Conservation (phyloP, 1,139 yeast species). For the Candida sojae region DNA sequence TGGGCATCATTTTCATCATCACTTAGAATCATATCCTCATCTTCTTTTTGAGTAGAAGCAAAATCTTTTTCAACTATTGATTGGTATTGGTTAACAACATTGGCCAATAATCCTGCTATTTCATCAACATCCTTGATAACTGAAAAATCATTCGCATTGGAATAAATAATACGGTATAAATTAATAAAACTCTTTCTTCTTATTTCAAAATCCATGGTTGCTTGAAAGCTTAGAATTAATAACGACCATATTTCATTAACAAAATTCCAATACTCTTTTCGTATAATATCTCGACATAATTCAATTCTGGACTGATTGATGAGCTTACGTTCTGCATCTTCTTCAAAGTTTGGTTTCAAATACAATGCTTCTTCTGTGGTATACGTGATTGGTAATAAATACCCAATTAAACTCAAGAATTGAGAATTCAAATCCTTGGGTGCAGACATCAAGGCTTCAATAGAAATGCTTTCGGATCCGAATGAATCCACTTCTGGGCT, state of each 20-base stretch:
- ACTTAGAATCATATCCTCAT: constrained; percentile 11
- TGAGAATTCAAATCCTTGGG: constrained; percentile 66
- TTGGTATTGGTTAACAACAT: constrained; percentile 68
- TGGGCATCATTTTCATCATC: constrained; percentile 14
- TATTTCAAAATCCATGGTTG: constrained; percentile 70
- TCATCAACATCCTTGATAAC: constrained; percentile 24
- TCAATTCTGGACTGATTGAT: constrained; percentile 30
- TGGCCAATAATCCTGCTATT: constrained; percentile 57
- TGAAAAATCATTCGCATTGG: constrained; percentile 21
- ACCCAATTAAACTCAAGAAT: constrained; percentile 57
- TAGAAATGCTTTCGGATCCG: constrained; percentile 17
- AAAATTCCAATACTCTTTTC: constrained; percentile 41
- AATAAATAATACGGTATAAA: constrained; percentile 53
- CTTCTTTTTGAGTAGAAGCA: constrained; percentile 6
- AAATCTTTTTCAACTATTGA: constrained; percentile 23
- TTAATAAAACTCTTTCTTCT: constrained; percentile 62
- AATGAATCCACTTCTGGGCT: background rate
- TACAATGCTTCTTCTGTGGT: constrained; percentile 32
- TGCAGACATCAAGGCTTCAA: constrained; percentile 74
- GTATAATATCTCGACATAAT: constrained; percentile 22
- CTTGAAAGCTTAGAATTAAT: constrained; percentile 70
- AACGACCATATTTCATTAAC: constrained; percentile 56
- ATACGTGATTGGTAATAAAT: constrained; percentile 54
- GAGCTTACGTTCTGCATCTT: constrained; percentile 24
- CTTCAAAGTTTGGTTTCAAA: constrained; percentile 25